A percentile compares a stretch with the other conserved stretches of the same genome.
Conservation (phyloP, 2,329 filamentous ascomycete species). For the Arthroderma sp. region DNA sequence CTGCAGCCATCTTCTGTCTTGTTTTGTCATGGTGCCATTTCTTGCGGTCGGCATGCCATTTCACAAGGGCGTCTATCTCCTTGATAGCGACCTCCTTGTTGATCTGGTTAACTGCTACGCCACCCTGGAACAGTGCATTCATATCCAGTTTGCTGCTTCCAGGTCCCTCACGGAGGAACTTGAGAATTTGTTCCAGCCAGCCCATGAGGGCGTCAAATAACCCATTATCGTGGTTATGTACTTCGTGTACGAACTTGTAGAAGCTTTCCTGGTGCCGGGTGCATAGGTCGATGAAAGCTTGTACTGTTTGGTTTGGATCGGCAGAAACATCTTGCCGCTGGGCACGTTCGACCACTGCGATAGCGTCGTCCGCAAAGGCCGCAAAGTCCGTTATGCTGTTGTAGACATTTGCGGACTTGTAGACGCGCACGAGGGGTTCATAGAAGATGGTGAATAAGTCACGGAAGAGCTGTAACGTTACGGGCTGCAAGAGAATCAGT, state of each 20-base stretch:
- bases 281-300: slow-evolving; percentile 94
- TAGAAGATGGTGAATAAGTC: slow-evolving; percentile 99
- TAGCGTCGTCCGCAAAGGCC: slow-evolving; percentile 82
- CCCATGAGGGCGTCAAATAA: slow-evolving; percentile 93
- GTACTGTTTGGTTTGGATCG: slow-evolving; percentile 95
- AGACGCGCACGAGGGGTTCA: slow-evolving; percentile 88
- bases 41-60: slow-evolving; percentile 91
- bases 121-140: slow-evolving; percentile 81
- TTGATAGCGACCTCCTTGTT: slow-evolving; percentile 58
- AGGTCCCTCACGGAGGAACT: slow-evolving; percentile 80
- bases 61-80: slow-evolving; percentile 76
- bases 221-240: slow-evolving; percentile 91
- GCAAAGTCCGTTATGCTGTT: slow-evolving; percentile 95
- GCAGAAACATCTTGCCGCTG: slow-evolving; percentile 71
- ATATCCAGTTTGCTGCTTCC: slow-evolving; percentile 70
- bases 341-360: slow-evolving; percentile 58
- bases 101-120: slow-evolving; percentile 51
- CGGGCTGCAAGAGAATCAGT: slow-evolving; percentile 40
- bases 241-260: slow-evolving; percentile 98
- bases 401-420: slow-evolving; percentile 98
- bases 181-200: slow-evolving; percentile 91
- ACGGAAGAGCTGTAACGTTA: slow-evolving; percentile 89
- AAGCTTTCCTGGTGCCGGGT: slow-evolving; percentile 91
- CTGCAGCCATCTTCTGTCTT: slow-evolving; percentile 94
- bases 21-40: slow-evolving; percentile 99